These are phyloP conservation scores for Boletellus ananiceps DNA, from an alignment of 768 basidiomycete species.

Conservation along the genomic window DNA sequence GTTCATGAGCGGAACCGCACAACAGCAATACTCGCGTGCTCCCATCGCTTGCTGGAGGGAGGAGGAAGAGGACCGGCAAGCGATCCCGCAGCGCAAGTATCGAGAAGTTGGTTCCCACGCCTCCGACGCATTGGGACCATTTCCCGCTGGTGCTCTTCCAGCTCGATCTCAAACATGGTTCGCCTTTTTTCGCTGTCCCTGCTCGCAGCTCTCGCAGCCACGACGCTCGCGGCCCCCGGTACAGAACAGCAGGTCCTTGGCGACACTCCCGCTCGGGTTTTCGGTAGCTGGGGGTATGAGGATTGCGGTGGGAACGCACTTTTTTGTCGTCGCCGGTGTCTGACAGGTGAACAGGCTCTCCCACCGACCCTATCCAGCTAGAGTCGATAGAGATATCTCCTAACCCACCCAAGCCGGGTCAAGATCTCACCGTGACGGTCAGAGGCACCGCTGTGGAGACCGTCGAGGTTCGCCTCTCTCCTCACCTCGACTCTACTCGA, in stretches of 20 bases:
- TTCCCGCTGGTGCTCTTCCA: constrained; percentile 18
- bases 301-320: constrained; percentile 64
- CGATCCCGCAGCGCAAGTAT: constrained; percentile 1
- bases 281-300: constrained; percentile 57
- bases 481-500: neutral
- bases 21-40: constrained; percentile 86
- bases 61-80: neutral
- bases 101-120: constrained; percentile 21
- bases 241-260: constrained; percentile 30
- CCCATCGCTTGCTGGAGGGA: constrained; percentile 44
- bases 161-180: constrained; percentile 25
- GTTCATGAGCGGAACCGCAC: constrained; percentile 88
- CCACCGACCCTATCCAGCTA: constrained; percentile 51
- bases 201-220: constrained; percentile 24
- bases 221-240: constrained; percentile 21
- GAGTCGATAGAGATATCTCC: constrained; percentile 71
- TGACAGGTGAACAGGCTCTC: constrained; percentile 36
- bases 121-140: constrained; percentile 10
- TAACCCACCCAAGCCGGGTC: constrained; percentile 85
- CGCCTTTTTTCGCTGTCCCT: constrained; percentile 25
- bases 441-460: constrained; percentile 50
- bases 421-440: constrained; percentile 83
- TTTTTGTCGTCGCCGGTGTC: neutral
- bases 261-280: constrained; percentile 30
- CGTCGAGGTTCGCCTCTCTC: constrained; percentile 54